Conservation (phyloP, 129 eudicot species). For the Arctium minus region DNA sequence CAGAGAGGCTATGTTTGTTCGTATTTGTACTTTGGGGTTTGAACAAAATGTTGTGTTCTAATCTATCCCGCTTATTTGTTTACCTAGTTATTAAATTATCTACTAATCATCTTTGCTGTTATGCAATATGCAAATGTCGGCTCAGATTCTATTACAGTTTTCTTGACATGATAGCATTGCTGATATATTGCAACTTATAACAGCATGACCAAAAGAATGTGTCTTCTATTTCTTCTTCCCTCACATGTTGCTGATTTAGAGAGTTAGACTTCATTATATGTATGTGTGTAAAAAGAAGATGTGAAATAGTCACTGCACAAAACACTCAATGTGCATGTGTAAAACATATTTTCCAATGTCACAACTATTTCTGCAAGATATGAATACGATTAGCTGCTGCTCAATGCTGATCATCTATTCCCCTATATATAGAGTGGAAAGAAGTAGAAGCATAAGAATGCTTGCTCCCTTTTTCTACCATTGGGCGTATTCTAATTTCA, state of each 20-base stretch:
- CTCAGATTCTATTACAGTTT: neutral
- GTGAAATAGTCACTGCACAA: no score
- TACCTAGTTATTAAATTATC: conserved; percentile 7
- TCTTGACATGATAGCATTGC: neutral
- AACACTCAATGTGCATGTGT: no score
- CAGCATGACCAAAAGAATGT: no score
- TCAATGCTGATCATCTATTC: neutral
- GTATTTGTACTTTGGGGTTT: conserved; percentile 15
- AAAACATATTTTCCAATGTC: no score
- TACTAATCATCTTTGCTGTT: neutral
- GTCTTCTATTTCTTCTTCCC: no score
- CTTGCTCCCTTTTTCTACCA: no score
- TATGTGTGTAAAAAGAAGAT: no score
- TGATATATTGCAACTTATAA: neutral
- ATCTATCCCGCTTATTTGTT: conserved; percentile 10
- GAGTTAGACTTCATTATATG: no score
- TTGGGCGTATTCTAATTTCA: neutral
- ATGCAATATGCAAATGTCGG: conserved; percentile 4
- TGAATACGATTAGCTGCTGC: neutral
- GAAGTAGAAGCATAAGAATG: no score
- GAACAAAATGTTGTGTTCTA: conserved; percentile 15
- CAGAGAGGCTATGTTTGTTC: conserved; percentile 23
- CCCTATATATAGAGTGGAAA: no score
- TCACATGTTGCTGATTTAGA: no score
- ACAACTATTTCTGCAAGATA: no score